Evolutionary conservation across 306 rosid species (phyloP).

Genomic region (Sicyos edulis): DNA sequence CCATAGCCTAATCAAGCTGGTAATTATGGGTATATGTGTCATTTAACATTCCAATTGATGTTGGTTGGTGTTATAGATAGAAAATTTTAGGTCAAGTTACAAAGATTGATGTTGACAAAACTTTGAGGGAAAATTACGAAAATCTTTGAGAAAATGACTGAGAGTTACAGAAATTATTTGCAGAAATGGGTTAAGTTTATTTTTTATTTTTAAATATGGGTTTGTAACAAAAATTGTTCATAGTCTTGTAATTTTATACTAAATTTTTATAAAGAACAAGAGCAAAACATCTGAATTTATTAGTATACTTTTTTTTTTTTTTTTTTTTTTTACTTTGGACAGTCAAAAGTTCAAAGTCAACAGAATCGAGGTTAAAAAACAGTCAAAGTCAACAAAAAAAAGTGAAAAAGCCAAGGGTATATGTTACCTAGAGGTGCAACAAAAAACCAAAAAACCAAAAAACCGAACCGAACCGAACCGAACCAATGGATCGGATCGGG

Average conservation of each 20-base stretch:
- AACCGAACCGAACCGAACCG: no score
- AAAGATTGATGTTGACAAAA: background rate
- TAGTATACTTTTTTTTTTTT: background rate
- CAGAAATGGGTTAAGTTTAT: background rate
- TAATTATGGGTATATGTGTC: no score
- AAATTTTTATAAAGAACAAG: background rate
- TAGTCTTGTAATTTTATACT: background rate
- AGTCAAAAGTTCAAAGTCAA: no score
- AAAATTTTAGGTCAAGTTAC: background rate
- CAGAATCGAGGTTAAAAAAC: no score
- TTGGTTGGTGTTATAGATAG: background rate
- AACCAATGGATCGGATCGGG: no score
- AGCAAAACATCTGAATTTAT: background rate
- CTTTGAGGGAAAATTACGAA: background rate
- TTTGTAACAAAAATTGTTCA: background rate
- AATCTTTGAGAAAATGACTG: background rate
- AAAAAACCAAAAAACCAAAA: no score
- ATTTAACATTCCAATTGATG: background rate
- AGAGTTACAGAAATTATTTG: background rate
- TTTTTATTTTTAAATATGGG: background rate
- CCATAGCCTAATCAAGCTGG: background rate
- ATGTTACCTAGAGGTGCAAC: no score
- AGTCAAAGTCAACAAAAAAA: no score
- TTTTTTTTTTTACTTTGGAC: background rate
- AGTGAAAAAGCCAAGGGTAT: no score